These are phyloP conservation scores for Penicillium sp. DNA, from an alignment of 2,329 filamentous ascomycete species.

Conservation along the genomic window DNA sequence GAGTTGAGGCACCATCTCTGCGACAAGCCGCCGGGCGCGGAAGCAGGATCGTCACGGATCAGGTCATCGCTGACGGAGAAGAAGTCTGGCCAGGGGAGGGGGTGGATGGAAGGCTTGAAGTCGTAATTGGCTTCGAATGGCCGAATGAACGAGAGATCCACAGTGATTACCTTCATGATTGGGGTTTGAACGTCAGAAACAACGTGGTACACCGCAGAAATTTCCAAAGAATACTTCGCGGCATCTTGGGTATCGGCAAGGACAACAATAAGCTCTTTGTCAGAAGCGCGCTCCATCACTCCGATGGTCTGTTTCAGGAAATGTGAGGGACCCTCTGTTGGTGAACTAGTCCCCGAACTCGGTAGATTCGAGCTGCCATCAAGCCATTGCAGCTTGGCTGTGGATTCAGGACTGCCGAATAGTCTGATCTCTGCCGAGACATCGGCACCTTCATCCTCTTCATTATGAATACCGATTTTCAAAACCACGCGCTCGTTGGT, in stretches of 20 bases:
- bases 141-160: constrained; percentile 74
- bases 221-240: constrained; percentile 69
- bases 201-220: constrained; percentile 79
- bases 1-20: constrained; percentile 84
- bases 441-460: constrained; percentile 78
- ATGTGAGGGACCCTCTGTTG: constrained; percentile 38
- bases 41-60: constrained; percentile 34
- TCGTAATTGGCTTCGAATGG: constrained; percentile 95
- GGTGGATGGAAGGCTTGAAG: constrained; percentile 77
- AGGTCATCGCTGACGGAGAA: constrained; percentile 67
- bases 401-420: constrained; percentile 61
- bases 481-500: constrained; percentile 78
- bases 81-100: constrained; percentile 83
- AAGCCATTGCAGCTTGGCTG: constrained; percentile 55
- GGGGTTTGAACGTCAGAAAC: constrained; percentile 79
- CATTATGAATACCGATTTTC: constrained; percentile 74
- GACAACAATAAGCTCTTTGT: constrained; percentile 49
- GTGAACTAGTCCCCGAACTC: constrained; percentile 34
- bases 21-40: constrained; percentile 65
- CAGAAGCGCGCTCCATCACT: constrained; percentile 41
- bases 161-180: constrained; percentile 73
- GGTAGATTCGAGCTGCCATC: constrained; percentile 37
- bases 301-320: constrained; percentile 45
- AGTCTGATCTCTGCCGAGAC: constrained; percentile 73
- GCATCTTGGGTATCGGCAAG: constrained; percentile 59